Conservation (phyloP, 2,329 filamentous ascomycete species). For the Laburnicola sp. region DNA sequence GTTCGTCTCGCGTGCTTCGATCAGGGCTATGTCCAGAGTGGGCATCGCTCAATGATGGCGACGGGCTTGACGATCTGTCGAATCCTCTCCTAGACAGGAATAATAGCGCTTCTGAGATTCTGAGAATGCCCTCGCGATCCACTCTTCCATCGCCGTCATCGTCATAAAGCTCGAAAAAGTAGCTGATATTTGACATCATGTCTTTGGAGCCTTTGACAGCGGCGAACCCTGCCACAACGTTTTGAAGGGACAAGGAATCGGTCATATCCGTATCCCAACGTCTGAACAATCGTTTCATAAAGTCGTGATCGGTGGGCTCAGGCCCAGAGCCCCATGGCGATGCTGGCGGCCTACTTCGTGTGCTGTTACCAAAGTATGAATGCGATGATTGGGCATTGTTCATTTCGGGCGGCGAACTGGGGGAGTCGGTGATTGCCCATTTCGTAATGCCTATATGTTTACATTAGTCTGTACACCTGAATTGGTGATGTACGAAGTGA, state of each 20-base stretch:
- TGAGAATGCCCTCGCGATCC: conserved; percentile 89
- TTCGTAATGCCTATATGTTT: conserved; percentile 67
- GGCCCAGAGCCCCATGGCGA: conserved; percentile 63
- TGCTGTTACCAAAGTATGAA: conserved; percentile 59
- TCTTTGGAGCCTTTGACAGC: conserved; percentile 90
- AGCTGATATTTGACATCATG: conserved; percentile 96
- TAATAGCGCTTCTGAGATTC: conserved; percentile 90
- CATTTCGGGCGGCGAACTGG: conserved; percentile 61
- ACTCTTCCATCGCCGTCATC: conserved; percentile 89
- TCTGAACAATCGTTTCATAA: conserved; percentile 82
- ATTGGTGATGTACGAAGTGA: background rate
- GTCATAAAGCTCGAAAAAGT: conserved; percentile 97
- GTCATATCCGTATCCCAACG: conserved; percentile 83
- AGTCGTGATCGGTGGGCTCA: conserved; percentile 89
- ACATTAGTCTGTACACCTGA: conserved; percentile 10
- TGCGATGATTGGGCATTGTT: conserved; percentile 57
- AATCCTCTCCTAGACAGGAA: conserved; percentile 90
- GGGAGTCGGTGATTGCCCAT: conserved; percentile 91
- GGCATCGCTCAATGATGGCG: conserved; percentile 61
- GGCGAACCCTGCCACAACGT: conserved; percentile 88
- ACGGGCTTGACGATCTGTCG: conserved; percentile 71
- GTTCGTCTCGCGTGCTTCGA: conserved; percentile 70
- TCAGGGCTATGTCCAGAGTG: conserved; percentile 42
- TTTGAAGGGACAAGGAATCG: conserved; percentile 80
- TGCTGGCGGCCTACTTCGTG: conserved; percentile 46